Conservation (phyloP, 768 basidiomycete genomes). For the Panaeolus papilionaceus region DNA sequence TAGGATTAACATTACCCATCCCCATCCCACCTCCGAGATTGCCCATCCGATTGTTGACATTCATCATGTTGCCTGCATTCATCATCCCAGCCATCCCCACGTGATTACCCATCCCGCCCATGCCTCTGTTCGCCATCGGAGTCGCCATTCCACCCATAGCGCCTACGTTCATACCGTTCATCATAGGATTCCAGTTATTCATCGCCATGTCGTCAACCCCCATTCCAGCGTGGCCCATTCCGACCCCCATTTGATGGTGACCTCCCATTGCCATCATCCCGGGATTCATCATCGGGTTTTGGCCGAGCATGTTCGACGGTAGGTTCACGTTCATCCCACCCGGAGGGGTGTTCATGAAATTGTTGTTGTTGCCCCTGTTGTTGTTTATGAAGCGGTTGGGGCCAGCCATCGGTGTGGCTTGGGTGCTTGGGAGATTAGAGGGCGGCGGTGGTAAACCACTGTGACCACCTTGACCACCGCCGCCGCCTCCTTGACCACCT, state of each 20-base stretch:
- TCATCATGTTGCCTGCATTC: slow-evolving; percentile 3
- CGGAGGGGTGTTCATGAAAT: slow-evolving; percentile 20
- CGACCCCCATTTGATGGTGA: slow-evolving; percentile 41
- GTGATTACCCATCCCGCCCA: slow-evolving; percentile 19
- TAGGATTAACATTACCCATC: slow-evolving; percentile 9
- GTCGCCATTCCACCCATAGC: slow-evolving; percentile 26
- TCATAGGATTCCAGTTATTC: slow-evolving; percentile 31
- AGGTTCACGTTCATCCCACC: slow-evolving; percentile 24
- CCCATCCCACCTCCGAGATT: slow-evolving; percentile 7
- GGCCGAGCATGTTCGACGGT: slow-evolving; percentile 1
- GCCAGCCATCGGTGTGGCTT: slow-evolving; percentile 15
- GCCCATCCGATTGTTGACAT: not conserved
- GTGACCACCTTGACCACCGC: slow-evolving; percentile 18
- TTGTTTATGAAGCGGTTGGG: slow-evolving; percentile 17
- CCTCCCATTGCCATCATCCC: slow-evolving; percentile 24
- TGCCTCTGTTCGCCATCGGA: slow-evolving; percentile 20
- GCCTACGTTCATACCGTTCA: slow-evolving; percentile 26
- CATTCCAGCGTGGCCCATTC: slow-evolving; percentile 28
- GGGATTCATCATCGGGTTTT: not conserved
- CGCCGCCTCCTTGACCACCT: not conserved
- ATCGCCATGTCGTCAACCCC: slow-evolving; percentile 29
- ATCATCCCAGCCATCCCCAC: slow-evolving; percentile 24
- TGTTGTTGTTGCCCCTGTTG: slow-evolving; percentile 4
- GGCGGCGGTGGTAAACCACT: not conserved
- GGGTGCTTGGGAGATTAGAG: not conserved